Base-by-base conservation (phyloP, 805 yeast species). In the Schwanniomyces vanrijiae region DNA sequence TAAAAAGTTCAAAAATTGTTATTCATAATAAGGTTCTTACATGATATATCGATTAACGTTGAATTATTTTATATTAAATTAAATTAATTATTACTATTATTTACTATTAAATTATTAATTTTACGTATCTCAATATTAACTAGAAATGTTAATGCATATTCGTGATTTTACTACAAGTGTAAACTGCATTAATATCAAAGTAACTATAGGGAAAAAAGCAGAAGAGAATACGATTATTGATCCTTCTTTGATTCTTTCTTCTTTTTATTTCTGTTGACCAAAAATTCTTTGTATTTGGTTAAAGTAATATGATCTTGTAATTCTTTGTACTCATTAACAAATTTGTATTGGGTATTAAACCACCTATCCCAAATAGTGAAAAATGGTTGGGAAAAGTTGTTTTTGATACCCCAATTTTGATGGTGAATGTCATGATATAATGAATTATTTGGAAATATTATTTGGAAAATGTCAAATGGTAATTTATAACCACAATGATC, bases 401-500 rank as follows among this genome's bases (percentile, higher is more conserved):
- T 83, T 73, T 90, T 90, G 69, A 94, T 83, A 33, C 99, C 99
- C 76, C 92, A 94, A 58, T 82, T 83, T 75, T 94, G 99, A 69
- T 94, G 99, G 65, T 94, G 99, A 56, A 94, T 91, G 68, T 94
- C 99, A 62, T 94, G 99, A 66, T 90, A 94, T 26, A 90, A 86
- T 11, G 98, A 87, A 63, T 94, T 90, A 71, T 94, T 94, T 53
- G 97, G 98, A 80, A 94, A 94, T 19, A 92, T 47, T 37, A 82
- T 62, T 74, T 94, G 99, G 77, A 94, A 87, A 19, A 91, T 83
- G 66, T 94, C 99, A 65, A 74, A 87, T 13, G 98, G 98, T 46
- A 94, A 74, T 24, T 91, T 83, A 66, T 92, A 94, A n/a, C 99
- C 99, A 67, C 98, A 94, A 69, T 94, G 99, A 66, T 94, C 99